phyloP scores from a whole-genome alignment of 2,329 filamentous ascomycete genomes.

The Esteya vermicola region DNA sequence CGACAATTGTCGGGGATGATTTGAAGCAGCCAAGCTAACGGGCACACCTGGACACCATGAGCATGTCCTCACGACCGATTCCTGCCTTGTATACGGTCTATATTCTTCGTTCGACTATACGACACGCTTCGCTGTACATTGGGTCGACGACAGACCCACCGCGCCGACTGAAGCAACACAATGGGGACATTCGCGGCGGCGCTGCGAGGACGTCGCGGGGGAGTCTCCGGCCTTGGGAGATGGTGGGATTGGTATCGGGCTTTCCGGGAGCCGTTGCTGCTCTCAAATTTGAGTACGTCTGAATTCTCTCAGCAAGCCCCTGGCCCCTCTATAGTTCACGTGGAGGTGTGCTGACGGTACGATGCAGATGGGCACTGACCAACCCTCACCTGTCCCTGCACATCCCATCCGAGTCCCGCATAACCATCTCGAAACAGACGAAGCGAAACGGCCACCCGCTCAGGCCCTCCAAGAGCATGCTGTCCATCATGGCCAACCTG shows the following conservation, averaged over 20 bases:
- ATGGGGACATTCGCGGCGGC: slow-evolving; percentile 70
- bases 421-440: slow-evolving; percentile 34
- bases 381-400: slow-evolving; percentile 72
- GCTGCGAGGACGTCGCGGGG: slow-evolving; percentile 59
- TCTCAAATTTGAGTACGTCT: slow-evolving; percentile 77
- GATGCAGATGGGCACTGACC: slow-evolving; percentile 74
- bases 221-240: slow-evolving; percentile 74
- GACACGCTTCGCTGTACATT: slow-evolving; percentile 63
- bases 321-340: no score
- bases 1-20: no score
- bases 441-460: slow-evolving; percentile 41
- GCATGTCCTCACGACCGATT: slow-evolving; percentile 43
- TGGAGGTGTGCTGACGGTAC: not conserved
- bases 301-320: not conserved
- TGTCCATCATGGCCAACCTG: slow-evolving; percentile 62
- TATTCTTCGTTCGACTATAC: slow-evolving; percentile 69
- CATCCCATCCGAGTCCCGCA: slow-evolving; percentile 50
- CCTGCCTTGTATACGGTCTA: slow-evolving; percentile 92
- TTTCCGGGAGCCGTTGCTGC: slow-evolving; percentile 81
- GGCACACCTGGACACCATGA: no score
- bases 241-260: slow-evolving; percentile 72
- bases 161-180: slow-evolving; percentile 78
- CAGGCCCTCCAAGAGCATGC: slow-evolving; percentile 45
- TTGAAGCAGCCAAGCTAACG: no score
- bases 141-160: slow-evolving; percentile 84